Conservation (phyloP, 2,329 filamentous ascomycete genomes). For the Aspergillus amoenus region DNA sequence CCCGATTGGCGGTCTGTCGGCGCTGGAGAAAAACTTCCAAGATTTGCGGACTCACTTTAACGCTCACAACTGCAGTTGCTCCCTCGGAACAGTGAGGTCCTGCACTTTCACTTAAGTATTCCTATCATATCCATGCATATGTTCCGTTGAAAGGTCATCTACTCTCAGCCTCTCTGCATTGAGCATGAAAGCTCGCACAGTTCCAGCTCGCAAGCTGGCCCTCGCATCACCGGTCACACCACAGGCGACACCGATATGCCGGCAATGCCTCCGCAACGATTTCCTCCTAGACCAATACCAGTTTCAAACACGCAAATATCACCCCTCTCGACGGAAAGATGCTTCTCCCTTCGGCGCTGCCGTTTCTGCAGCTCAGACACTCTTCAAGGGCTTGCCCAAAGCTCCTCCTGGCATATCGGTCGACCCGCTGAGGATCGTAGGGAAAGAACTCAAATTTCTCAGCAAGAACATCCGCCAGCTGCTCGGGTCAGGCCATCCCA, state of each 20-base stretch:
- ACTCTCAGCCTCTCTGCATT: not conserved
- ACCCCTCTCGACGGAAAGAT: slow-evolving; percentile 40
- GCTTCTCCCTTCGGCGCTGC: slow-evolving; percentile 45
- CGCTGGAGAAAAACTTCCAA: slow-evolving; percentile 16
- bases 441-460: slow-evolving; percentile 94
- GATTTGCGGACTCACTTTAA: slow-evolving; percentile 7
- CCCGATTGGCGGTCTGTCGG: slow-evolving; percentile 18
- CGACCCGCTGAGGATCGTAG: slow-evolving; percentile 85
- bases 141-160: not conserved
- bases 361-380: slow-evolving; percentile 53
- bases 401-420: slow-evolving; percentile 63
- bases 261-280: slow-evolving; percentile 42
- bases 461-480: slow-evolving; percentile 91
- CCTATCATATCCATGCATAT: not conserved
- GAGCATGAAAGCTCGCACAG: slow-evolving; percentile 41
- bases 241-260: slow-evolving; percentile 36
- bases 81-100: not conserved
- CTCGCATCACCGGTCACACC: slow-evolving; percentile 31
- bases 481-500: slow-evolving; percentile 91
- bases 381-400: slow-evolving; percentile 45
- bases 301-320: slow-evolving; percentile 38
- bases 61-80: not conserved
- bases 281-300: slow-evolving; percentile 24
- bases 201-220: slow-evolving; percentile 37
- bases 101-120: not conserved